phyloP scores from a whole-genome alignment of 345 rosid species.

The Trapa incisa region DNA sequence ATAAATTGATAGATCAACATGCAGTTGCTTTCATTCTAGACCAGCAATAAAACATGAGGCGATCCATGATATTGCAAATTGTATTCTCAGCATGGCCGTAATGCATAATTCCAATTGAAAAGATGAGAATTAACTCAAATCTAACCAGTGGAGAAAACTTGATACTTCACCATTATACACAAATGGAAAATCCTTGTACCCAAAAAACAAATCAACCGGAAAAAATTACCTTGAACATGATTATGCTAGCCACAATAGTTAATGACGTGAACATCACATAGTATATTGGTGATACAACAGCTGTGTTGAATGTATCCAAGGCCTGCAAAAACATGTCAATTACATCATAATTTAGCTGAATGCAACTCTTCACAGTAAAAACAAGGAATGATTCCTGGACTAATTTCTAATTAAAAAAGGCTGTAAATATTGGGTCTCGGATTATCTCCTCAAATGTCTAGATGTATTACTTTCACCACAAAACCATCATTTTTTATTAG shows the following conservation, averaged over 20 bases:
- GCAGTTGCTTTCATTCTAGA: not conserved
- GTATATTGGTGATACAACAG: constrained; percentile 84
- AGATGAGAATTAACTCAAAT: too few relatives aligned
- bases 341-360: constrained; percentile 1
- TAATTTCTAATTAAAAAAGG: not conserved
- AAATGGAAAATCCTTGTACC: too few relatives aligned
- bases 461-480: too few relatives aligned
- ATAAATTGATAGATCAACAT: not conserved
- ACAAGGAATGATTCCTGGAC: not conserved
- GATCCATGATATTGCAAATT: not conserved
- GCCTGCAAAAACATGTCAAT: constrained; percentile 40
- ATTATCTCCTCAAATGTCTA: too few relatives aligned
- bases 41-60: not conserved
- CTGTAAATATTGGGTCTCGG: too few relatives aligned
- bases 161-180: too few relatives aligned
- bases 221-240: constrained; percentile 72
- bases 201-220: too few relatives aligned
- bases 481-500: too few relatives aligned
- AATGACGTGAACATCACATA: constrained; percentile 83
- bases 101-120: too few relatives aligned
- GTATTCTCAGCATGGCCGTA: not conserved
- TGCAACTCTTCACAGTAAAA: not conserved
- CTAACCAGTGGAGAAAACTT: constrained; percentile 1
- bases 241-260: constrained; percentile 74
- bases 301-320: constrained; percentile 84